phyloP scores from a whole-genome alignment of 2,329 filamentous ascomycete genomes.

The Monilinia fructigena region DNA sequence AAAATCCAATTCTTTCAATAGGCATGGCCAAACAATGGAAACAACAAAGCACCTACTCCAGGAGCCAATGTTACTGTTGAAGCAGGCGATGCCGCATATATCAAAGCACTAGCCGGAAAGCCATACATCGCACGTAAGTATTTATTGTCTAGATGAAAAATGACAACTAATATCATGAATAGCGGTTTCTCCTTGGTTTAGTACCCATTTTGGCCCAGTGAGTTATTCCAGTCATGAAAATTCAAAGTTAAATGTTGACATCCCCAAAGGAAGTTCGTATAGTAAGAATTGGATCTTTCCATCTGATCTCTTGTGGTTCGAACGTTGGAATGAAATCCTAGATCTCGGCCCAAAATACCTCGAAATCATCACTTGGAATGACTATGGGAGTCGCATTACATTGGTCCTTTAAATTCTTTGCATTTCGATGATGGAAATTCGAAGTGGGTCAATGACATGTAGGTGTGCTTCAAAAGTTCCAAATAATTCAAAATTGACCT shows the following conservation, averaged over 20 bases:
- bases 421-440: slow-evolving; percentile 40
- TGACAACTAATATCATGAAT: not conserved
- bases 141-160: not conserved
- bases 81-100: slow-evolving; percentile 28
- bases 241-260: slow-evolving; percentile 43
- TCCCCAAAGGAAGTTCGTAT: slow-evolving; percentile 35
- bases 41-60: slow-evolving; percentile 32
- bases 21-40: slow-evolving; percentile 33
- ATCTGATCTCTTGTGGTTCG: slow-evolving; percentile 43
- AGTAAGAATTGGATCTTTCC: slow-evolving; percentile 46
- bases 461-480: not conserved
- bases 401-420: slow-evolving; percentile 46
- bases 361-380: slow-evolving; percentile 49
- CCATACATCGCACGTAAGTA: slow-evolving; percentile 32
- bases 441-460: slow-evolving; percentile 40
- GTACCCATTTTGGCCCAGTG: slow-evolving; percentile 44
- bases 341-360: slow-evolving; percentile 45
- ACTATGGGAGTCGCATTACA: slow-evolving; percentile 55
- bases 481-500: not conserved
- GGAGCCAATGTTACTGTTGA: slow-evolving; percentile 30
- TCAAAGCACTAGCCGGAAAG: slow-evolving; percentile 28
- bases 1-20: slow-evolving; percentile 2
- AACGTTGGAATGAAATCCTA: slow-evolving; percentile 46
- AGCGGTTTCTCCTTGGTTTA: slow-evolving; percentile 43
- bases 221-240: slow-evolving; percentile 38